phyloP scores from a whole-genome alignment of 2,329 filamentous ascomycete species.

The Fonsecaea multimorphosa region DNA sequence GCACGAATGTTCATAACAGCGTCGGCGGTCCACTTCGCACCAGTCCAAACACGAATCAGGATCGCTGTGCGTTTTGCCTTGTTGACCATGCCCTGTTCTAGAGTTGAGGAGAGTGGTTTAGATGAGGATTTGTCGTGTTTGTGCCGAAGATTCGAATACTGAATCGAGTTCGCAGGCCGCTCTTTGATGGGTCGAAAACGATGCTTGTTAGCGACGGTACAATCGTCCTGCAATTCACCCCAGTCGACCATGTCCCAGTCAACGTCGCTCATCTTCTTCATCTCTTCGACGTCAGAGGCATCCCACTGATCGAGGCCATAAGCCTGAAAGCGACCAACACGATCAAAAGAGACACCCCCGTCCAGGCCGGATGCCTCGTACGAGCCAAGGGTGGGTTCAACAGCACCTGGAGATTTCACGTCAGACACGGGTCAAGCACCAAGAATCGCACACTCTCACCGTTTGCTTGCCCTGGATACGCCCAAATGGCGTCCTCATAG shows the following conservation, averaged over 20 bases:
- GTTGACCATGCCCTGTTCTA: slow-evolving; percentile 38
- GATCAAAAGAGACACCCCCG: slow-evolving; percentile 70
- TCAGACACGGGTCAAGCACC: slow-evolving; percentile 15
- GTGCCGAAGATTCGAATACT: slow-evolving; percentile 41
- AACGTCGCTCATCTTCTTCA: slow-evolving; percentile 41
- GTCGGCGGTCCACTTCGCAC: slow-evolving; percentile 78
- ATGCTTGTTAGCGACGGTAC: slow-evolving; percentile 68
- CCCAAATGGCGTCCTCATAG: slow-evolving; percentile 68
- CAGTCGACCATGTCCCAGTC: slow-evolving; percentile 72
- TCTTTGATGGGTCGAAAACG: slow-evolving; percentile 55
- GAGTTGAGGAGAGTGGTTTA: slow-evolving; percentile 30
- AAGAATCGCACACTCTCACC: slow-evolving; percentile 29
- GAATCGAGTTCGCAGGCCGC: slow-evolving; percentile 39
- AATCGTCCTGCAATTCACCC: slow-evolving; percentile 73
- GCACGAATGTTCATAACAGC: slow-evolving; percentile 82
- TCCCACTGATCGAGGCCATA: slow-evolving; percentile 50
- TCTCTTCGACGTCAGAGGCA: slow-evolving; percentile 40
- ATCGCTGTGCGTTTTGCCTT: slow-evolving; percentile 69
- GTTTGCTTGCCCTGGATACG: slow-evolving; percentile 52
- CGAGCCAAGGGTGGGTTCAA: slow-evolving; percentile 61
- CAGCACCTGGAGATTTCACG: slow-evolving; percentile 32
- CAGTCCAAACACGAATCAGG: slow-evolving; percentile 81
- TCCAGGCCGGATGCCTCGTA: slow-evolving; percentile 68
- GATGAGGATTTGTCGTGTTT: slow-evolving; percentile 35
- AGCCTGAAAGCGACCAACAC: slow-evolving; percentile 71